Conservation (phyloP, 352 stramenopile species). For the Phytopythium vexans region DNA sequence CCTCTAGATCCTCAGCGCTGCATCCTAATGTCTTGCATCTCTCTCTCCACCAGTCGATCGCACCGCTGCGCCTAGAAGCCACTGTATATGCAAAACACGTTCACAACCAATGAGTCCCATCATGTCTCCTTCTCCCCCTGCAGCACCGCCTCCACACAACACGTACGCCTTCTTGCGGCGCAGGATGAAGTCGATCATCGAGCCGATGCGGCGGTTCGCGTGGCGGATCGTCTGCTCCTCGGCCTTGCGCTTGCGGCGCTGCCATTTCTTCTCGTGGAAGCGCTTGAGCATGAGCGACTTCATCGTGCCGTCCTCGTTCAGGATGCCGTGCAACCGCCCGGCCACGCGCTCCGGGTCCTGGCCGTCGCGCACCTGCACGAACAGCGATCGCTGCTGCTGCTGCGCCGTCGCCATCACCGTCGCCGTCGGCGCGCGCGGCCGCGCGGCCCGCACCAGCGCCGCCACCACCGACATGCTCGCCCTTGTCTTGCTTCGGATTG, state of each 20-base stretch:
- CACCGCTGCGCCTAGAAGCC: slow-evolving; percentile 16
- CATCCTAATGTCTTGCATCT: background rate
- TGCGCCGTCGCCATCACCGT: slow-evolving; percentile 9
- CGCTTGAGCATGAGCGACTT: slow-evolving; percentile 69
- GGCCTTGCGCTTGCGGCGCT: slow-evolving; percentile 76
- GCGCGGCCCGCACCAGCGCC: slow-evolving; percentile 24
- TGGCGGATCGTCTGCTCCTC: slow-evolving; percentile 80
- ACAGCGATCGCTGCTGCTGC: slow-evolving; percentile 38
- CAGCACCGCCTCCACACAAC: background rate
- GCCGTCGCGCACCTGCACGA: slow-evolving; percentile 45
- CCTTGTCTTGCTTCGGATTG: too few relatives aligned
- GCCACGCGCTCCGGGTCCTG: slow-evolving; percentile 49
- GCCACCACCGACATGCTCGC: slow-evolving; percentile 18
- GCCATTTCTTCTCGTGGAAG: slow-evolving; percentile 84
- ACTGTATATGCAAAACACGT: slow-evolving; percentile 5
- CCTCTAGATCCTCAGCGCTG: too few relatives aligned
- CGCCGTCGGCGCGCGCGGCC: slow-evolving; percentile 15
- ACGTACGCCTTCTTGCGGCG: slow-evolving; percentile 78
- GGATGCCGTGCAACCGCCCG: slow-evolving; percentile 62
- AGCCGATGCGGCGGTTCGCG: slow-evolving; percentile 75
- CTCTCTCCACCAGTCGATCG: background rate
- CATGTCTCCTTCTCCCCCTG: background rate
- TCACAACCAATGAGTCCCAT: background rate
- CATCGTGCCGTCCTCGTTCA: slow-evolving; percentile 75
- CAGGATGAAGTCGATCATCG: slow-evolving; percentile 85